Percentiles rank a stretch among this genome's conserved stretches.
Conservation (phyloP, 2,329 filamentous ascomycete genomes). For the Aspergillus brasiliensis region DNA sequence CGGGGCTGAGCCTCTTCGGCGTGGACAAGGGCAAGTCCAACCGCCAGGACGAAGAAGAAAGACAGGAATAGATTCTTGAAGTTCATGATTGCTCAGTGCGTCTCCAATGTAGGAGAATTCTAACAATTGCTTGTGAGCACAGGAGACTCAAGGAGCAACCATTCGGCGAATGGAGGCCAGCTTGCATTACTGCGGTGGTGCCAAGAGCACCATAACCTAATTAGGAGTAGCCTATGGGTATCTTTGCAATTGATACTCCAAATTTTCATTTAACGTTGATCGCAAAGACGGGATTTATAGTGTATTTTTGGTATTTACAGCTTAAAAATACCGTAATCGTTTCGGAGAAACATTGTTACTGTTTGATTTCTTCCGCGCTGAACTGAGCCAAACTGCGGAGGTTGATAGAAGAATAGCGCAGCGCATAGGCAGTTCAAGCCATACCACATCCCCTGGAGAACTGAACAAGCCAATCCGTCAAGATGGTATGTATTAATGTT, state of each 20-base stretch:
- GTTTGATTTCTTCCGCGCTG: constrained; percentile 34
- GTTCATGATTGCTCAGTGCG: constrained; percentile 33
- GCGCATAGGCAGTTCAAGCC: constrained; percentile 12
- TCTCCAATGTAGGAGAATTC: constrained; percentile 2
- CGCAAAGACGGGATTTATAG: not conserved
- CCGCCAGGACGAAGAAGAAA: constrained; percentile 72
- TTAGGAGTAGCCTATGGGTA: constrained; percentile 9
- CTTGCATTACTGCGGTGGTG: constrained; percentile 38
- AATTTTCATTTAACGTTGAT: not conserved
- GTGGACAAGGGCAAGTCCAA: constrained; percentile 72
- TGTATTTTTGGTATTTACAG: not conserved
- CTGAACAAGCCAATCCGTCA: constrained; percentile 18
- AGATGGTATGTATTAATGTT: constrained; percentile 31
- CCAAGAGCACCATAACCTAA: constrained; percentile 10
- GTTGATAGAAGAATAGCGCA: constrained; percentile 10
- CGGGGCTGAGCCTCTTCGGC: constrained; percentile 63
- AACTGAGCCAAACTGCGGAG: constrained; percentile 14
- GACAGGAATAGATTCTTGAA: constrained; percentile 52
- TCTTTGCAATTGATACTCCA: constrained; percentile 9
- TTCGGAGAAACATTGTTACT: constrained; percentile 39
- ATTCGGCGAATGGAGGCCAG: constrained; percentile 32
- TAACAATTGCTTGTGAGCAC: constrained; percentile 22
- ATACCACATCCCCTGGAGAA: constrained; percentile 12
- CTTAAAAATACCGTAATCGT: constrained; percentile 10
- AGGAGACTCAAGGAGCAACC: constrained; percentile 9